These are phyloP conservation scores for Tylopilus cervinicoccineus DNA, from an alignment of 768 basidiomycete genomes.

Conservation along the genomic window DNA sequence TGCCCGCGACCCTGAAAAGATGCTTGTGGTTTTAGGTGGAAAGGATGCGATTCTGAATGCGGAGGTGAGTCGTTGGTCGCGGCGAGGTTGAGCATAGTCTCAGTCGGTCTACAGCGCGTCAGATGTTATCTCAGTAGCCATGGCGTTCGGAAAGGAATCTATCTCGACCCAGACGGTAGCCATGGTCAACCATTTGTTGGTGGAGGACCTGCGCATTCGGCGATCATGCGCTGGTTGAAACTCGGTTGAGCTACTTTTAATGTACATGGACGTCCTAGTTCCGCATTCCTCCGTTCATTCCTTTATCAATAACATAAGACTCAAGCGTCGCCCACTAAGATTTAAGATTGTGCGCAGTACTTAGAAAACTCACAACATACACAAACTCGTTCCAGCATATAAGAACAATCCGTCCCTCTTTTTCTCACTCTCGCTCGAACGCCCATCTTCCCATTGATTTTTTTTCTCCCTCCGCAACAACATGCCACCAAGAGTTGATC, in stretches of 20 bases:
- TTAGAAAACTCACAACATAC: conserved; percentile 20
- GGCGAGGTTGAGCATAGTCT: background rate
- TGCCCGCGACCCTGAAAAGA: conserved; percentile 60
- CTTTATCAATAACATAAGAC: conserved; percentile 23
- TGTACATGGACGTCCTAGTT: conserved; percentile 3
- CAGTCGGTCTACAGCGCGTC: conserved; percentile 48
- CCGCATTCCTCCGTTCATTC: background rate
- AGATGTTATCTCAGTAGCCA: conserved; percentile 72
- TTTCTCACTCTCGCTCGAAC: conserved; percentile 15
- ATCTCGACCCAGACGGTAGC: conserved; percentile 56
- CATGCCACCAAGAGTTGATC: conserved; percentile 40
- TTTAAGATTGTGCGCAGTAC: conserved; percentile 3
- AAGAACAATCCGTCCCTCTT: conserved; percentile 13
- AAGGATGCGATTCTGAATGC: conserved; percentile 77
- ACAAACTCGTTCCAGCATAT: conserved; percentile 25
- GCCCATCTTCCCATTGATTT: conserved; percentile 10
- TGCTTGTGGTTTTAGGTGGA: conserved; percentile 78
- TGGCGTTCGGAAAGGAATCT: conserved; percentile 63
- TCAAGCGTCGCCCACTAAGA: too few species aligned
- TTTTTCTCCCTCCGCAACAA: background rate
- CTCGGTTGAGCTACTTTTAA: conserved; percentile 12
- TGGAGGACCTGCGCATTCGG: conserved; percentile 47
- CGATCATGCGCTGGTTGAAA: conserved; percentile 63
- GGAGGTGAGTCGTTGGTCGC: conserved; percentile 39
- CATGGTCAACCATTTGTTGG: conserved; percentile 61